Percentiles rank a stretch among this genome's conserved stretches.
phyloP scores from a whole-genome alignment of 2,329 filamentous ascomycete genomes.

The Fusarium graminum region DNA sequence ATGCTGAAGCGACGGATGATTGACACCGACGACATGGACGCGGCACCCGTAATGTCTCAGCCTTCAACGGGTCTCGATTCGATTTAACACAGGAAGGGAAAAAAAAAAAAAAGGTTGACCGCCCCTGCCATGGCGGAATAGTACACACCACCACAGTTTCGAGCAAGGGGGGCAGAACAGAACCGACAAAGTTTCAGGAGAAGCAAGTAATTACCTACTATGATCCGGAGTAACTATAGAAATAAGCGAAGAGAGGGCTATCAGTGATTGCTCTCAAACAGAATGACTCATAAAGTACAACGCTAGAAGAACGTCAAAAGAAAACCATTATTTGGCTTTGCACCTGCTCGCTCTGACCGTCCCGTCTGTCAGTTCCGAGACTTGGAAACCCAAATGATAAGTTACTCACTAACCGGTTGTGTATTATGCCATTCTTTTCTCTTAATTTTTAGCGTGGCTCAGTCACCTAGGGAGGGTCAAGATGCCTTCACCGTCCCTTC shows the following conservation, averaged over 20 bases:
- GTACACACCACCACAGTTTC: not conserved
- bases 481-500: constrained; percentile 4
- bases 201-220: constrained; percentile 3
- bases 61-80: constrained; percentile 24
- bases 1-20: constrained; percentile 39
- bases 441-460: constrained; percentile 25
- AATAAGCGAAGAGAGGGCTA: constrained; percentile 8
- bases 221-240: not conserved
- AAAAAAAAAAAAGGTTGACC: not conserved
- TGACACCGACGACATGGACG: constrained; percentile 45
- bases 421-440: not conserved
- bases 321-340: constrained; percentile 9
- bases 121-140: constrained; percentile 6
- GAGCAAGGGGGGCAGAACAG: constrained; percentile 3
- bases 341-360: not conserved
- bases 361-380: too few species aligned
- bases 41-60: constrained; percentile 44
- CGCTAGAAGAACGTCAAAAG: constrained; percentile 30
- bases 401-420: not conserved
- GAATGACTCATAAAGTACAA: not conserved
- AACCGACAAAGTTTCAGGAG: constrained; percentile 16
- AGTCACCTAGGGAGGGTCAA: not conserved
- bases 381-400: too few species aligned
- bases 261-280: too few species aligned
- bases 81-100: not conserved